Base-by-base conservation (phyloP, 163 green algal species). In the Scenedesmus sp. region DNA sequence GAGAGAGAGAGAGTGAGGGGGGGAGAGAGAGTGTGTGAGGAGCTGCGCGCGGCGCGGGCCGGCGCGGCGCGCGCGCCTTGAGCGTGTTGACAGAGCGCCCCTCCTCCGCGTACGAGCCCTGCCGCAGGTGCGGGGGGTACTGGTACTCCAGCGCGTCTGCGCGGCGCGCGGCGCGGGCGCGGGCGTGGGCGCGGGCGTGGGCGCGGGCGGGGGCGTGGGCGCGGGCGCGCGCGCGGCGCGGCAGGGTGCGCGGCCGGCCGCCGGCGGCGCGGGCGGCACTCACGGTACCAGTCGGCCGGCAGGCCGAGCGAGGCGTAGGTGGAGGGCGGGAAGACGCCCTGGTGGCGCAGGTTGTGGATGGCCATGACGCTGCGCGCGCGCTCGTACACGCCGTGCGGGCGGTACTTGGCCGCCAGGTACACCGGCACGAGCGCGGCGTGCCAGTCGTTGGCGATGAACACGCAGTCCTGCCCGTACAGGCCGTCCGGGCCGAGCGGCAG, bases 91-190 rank as follows among this genome's bases (percentile, higher is more conserved):
- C 87, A 13, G 71, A 83, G n/a, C 92, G 85, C 14, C 92, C 92
- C 83, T 96, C 92, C 84, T 96, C 92, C 64, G 90, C 92, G 65
- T 94, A 96, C 24, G 75, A 79, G 53, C 92, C 92, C 80, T 90
- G 81, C 0, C 92, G 86, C 90, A 93, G 87, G 72, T 96, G 85
- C 0, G 92, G 92, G 2, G 92, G 92, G 77, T 96, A 96, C 86
- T 96, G 92, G 81, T 83, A 97, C 84, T 97, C 91, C 42, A 97
- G 58, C 14, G 84, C 83, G 34, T 56, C 69, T 77, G 54, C 67
- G n/a, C n/a, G n/a, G n/a, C n/a, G n/a, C n/a, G n/a, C n/a, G n/a
- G n/a, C n/a, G n/a, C n/a, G n/a, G n/a, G n/a, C n/a, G n/a, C n/a
- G n/a, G n/a, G n/a, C n/a, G n/a, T n/a, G n/a, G n/a, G n/a, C n/a